Evolutionary conservation across 139 green algal genomes (phyloP).

Genomic region (Tetraselmis chui): DNA sequence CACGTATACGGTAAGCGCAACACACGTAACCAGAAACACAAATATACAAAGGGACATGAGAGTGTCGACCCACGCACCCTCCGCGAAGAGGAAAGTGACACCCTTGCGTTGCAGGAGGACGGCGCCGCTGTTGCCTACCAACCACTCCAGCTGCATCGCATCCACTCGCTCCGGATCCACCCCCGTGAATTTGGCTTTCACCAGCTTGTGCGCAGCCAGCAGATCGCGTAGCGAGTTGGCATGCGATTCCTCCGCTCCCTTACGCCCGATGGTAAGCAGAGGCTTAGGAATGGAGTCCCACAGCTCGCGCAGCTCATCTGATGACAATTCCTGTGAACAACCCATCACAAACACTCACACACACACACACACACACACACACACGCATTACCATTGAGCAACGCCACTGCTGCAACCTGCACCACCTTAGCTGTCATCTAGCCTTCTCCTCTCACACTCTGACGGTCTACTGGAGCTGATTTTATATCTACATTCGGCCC

Average conservation of each 20-base stretch:
- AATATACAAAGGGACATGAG: no score
- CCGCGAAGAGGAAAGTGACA: neutral
- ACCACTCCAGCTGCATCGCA: neutral
- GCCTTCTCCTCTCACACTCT: no score
- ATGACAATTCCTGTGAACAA: neutral
- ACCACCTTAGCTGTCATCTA: no score
- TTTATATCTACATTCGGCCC: no score
- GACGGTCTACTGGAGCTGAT: no score
- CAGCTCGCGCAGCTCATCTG: neutral
- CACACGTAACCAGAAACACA: no score
- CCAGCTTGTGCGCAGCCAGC: neutral
- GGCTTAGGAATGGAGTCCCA: neutral
- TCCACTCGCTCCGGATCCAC: neutral
- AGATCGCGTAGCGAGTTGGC: neutral
- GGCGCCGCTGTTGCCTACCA: neutral
- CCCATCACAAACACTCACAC: no score
- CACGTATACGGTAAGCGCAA: no score
- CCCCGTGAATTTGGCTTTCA: neutral
- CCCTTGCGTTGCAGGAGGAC: neutral
- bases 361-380: no score
- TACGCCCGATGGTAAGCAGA: neutral
- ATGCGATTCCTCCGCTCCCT: neutral
- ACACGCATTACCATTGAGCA: no score
- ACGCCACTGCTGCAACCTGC: no score
- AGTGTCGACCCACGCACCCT: neutral